Conservation (phyloP, 345 rosid species). For the Eucalyptus tenuipes region DNA sequence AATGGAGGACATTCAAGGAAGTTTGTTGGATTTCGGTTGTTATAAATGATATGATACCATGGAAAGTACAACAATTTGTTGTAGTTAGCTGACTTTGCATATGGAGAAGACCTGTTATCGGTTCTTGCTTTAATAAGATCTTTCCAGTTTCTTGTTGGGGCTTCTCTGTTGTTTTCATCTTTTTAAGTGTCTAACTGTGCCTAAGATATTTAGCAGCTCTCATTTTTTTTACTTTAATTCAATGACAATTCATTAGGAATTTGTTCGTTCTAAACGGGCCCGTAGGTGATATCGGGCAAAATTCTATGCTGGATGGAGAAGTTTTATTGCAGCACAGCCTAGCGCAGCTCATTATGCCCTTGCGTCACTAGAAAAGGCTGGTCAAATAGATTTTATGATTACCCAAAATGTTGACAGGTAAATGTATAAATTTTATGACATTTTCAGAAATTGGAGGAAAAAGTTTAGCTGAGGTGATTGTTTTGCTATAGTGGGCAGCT, state of each 20-base stretch:
- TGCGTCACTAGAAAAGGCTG: conserved; percentile 70
- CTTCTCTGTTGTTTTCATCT: background rate
- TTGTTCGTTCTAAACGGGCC: conserved; percentile 45
- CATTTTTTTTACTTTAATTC: background rate
- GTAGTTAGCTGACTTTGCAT: background rate
- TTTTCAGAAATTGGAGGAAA: background rate
- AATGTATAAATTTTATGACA: background rate
- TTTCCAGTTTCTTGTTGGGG: background rate
- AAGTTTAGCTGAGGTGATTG: background rate
- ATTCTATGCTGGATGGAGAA: conserved; percentile 92
- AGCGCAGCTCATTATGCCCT: conserved; percentile 70
- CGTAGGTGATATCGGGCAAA: conserved; percentile 83
- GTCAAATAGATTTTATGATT: conserved; percentile 51
- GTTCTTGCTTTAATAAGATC: background rate
- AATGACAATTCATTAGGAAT: conserved; percentile 30
- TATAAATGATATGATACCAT: background rate
- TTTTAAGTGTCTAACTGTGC: background rate
- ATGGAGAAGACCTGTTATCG: background rate
- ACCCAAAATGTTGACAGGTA: conserved; percentile 95
- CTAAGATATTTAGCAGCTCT: background rate
- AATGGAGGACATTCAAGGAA: background rate
- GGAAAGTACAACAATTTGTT: background rate
- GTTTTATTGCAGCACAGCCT: conserved; percentile 65
- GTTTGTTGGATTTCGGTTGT: background rate
- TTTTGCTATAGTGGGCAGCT: conserved; percentile 61